Conservation (phyloP, 73 alveolate genomes). For the Tetrahymena thermophila region DNA sequence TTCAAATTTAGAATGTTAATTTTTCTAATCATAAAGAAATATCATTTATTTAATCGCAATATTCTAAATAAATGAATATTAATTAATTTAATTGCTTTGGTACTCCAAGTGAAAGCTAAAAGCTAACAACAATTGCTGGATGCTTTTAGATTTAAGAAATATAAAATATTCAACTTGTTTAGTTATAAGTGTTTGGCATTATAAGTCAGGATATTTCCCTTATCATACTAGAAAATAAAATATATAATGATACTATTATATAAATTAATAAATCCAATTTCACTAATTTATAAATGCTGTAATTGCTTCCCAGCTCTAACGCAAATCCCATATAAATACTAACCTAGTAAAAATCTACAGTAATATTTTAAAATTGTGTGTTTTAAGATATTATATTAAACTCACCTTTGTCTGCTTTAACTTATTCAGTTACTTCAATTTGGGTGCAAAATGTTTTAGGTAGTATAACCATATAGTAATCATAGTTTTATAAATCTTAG, state of each 20-base stretch:
- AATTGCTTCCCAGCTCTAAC: neutral
- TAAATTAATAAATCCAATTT: neutral
- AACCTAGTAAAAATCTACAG: neutral
- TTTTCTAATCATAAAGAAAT: neutral
- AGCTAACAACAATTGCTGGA: neutral
- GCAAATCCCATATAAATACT: neutral
- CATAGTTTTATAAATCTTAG: neutral
- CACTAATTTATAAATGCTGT: neutral
- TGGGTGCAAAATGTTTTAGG: neutral
- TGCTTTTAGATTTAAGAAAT: neutral
- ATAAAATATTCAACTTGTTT: neutral
- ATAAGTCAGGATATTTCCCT: neutral
- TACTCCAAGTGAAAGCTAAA: neutral
- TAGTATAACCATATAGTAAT: neutral
- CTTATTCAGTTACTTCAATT: neutral
- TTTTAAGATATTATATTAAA: neutral
- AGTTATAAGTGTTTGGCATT: neutral
- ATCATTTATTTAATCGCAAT: neutral
- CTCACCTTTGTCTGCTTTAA: neutral
- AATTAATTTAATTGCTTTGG: neutral
- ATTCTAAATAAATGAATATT: neutral
- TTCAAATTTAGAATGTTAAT: neutral
- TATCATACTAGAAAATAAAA: neutral
- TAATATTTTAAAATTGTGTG: neutral
- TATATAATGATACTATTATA: neutral